Evolutionary conservation across 495 filamentous ascomycete genomes (phyloP).

Genomic region (Platismatia glauca): DNA sequence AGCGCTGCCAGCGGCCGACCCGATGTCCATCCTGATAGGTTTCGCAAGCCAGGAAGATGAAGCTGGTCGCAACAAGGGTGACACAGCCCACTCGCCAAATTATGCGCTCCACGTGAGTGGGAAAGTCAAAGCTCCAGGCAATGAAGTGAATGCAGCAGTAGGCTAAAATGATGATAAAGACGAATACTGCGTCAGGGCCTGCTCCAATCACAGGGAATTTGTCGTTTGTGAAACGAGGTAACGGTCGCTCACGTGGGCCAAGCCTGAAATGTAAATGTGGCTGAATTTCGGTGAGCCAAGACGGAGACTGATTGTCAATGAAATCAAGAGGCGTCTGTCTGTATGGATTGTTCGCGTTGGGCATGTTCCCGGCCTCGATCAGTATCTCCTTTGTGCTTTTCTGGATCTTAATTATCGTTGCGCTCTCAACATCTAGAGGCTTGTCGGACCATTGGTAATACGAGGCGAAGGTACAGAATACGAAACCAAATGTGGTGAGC

Average conservation of each 20-base stretch:
- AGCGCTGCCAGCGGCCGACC: conserved; percentile 24
- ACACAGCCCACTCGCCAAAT: conserved; percentile 30
- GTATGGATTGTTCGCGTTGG: conserved; percentile 20
- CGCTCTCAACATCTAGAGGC: conserved; percentile 30
- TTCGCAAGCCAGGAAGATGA: conserved; percentile 24
- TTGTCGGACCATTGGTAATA: conserved; percentile 34
- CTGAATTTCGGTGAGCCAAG: conserved; percentile 66
- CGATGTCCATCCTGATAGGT: conserved; percentile 25
- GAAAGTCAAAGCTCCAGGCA: conserved; percentile 38
- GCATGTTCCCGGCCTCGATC: conserved; percentile 17
- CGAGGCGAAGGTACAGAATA: conserved; percentile 29
- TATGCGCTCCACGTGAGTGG: conserved; percentile 27
- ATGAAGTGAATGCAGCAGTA: conserved; percentile 32
- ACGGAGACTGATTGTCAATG: conserved; percentile 28
- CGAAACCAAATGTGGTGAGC: conserved; percentile 31
- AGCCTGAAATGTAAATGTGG: conserved; percentile 54
- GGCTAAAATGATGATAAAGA: conserved; percentile 22
- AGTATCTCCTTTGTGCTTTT: conserved; percentile 23
- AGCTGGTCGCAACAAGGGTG: conserved; percentile 22
- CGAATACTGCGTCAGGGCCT: conserved; percentile 17
- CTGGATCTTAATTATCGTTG: conserved; percentile 17
- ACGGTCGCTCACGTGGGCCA: conserved; percentile 22
- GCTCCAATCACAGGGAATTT: conserved; percentile 25
- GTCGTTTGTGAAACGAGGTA: conserved; percentile 26
- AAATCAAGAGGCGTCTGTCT: conserved; percentile 32